Evolutionary conservation across 2,329 filamentous ascomycete genomes (phyloP), one percentile per base, ranked within the genome.

Genomic region (Cladosporium sphaerospermum): DNA sequence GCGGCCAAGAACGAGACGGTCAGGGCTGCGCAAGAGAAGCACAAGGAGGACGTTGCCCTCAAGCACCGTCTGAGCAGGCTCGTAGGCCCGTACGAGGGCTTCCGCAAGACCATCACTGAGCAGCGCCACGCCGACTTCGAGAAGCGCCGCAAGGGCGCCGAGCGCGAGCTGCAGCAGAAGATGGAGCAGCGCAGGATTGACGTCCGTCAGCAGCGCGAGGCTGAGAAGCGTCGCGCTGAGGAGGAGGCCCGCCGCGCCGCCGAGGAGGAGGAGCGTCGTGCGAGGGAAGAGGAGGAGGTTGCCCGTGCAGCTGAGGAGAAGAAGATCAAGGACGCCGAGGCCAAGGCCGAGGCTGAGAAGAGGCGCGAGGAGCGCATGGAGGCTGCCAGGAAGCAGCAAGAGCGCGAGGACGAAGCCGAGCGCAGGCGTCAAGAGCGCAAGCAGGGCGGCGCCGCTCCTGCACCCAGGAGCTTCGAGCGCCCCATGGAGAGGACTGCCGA

Each of bases 111-210:
- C 45, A 83, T 99, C 51, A 88, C 88, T 57, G 86, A 93, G 71
- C 86, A 89, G 67, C 88, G 92, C 63, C 89, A 89, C 67, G 88
- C 95, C 63, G 90, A 97, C 72, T 99, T 97, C 62, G 93, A 97
- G 79, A 92, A 88, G 77, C 88, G 91, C 59, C 88, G 88, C 67
- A 90, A 87, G 70, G 85, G 89, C 65, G 93, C 93, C 32, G 90
- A 97, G 78, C 84, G 86, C 59, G 93, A 99, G 69, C 81, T 97
- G 54, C 88, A 97, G 77, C 87, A 86, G 72, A 89, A 95, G 76
- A 95, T 96, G 73, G 82, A 85, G 37, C 81, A 84, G 60, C 88
- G 93, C 65, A 85, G 90, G 74, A 92, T 89, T 79, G 90, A 96
- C 70, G 83, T 88, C 66, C 85, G 88, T 63, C 92, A 96, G 67